Evolutionary conservation across 2,329 filamentous ascomycete species (phyloP).

Genomic region (Aschersonia sp.): DNA sequence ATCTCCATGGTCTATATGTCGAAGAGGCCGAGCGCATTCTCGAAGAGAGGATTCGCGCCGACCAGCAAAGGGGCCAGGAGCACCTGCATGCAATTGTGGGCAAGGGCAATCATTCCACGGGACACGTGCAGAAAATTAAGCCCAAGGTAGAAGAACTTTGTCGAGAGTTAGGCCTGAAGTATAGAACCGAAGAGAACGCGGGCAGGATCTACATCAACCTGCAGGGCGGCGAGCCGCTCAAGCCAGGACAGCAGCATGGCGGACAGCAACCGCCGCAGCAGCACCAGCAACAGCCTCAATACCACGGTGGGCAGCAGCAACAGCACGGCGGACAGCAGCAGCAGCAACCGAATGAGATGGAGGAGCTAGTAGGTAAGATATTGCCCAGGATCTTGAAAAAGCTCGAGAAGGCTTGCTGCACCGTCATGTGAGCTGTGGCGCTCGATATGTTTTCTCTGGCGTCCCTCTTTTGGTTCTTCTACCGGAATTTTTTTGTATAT

Average conservation of each 20-base stretch:
- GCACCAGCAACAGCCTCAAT: slow-evolving; percentile 12
- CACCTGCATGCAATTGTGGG: slow-evolving; percentile 93
- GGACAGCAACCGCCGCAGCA: slow-evolving; percentile 18
- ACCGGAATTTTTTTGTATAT: no score
- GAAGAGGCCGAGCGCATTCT: slow-evolving; percentile 90
- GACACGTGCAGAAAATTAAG: slow-evolving; percentile 86
- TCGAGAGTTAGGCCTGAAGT: slow-evolving; percentile 67
- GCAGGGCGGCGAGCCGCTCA: slow-evolving; percentile 50
- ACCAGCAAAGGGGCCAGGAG: slow-evolving; percentile 55
- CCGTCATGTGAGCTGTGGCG: slow-evolving; percentile 49
- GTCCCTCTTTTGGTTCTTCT: not conserved
- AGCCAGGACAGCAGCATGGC: slow-evolving; percentile 14
- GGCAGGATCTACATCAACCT: slow-evolving; percentile 83
- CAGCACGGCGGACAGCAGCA: slow-evolving; percentile 25
- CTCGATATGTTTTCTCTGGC: not conserved
- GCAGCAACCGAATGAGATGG: slow-evolving; percentile 19
- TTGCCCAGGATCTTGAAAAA: slow-evolving; percentile 47
- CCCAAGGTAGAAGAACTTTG: slow-evolving; percentile 86
- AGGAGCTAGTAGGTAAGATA: slow-evolving; percentile 42
- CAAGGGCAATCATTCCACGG: slow-evolving; percentile 75
- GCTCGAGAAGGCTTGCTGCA: slow-evolving; percentile 56
- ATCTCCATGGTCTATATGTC: slow-evolving; percentile 87
- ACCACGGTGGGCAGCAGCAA: slow-evolving; percentile 8
- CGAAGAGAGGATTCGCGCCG: slow-evolving; percentile 70
- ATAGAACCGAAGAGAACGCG: slow-evolving; percentile 74